Evolutionary conservation across 257 asterid genomes (phyloP).

Genomic region (Lycium ferocissimum): DNA sequence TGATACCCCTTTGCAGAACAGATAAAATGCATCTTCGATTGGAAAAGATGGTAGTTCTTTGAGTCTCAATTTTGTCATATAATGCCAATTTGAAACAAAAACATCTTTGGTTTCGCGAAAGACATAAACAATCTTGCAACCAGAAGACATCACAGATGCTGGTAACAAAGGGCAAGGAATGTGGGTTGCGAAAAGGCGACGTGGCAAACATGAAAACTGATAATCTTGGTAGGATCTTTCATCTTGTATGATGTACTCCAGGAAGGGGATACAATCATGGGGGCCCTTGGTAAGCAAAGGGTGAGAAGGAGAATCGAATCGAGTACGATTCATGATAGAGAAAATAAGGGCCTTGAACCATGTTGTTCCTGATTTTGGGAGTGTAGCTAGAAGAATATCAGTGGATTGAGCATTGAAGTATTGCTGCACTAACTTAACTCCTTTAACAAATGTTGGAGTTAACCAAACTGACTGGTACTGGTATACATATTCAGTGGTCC

Average conservation of each 20-base stretch:
- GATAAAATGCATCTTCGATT: neutral
- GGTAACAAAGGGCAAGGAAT: neutral
- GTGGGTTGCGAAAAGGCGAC: neutral
- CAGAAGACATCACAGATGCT: neutral
- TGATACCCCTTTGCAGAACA: neutral
- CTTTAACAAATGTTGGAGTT: neutral
- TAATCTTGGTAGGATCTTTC: neutral
- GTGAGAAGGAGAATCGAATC: neutral
- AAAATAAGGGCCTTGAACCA: neutral
- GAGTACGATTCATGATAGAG: neutral
- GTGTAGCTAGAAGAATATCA: neutral
- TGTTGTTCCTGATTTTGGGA: neutral
- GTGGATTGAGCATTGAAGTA: neutral
- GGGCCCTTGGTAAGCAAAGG: neutral
- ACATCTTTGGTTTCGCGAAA: neutral
- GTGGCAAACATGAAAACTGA: neutral
- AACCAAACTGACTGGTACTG: neutral
- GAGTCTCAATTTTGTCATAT: neutral
- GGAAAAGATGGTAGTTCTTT: neutral
- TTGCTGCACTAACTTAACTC: neutral
- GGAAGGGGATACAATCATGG: neutral
- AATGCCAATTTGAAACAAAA: neutral
- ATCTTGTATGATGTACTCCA: neutral
- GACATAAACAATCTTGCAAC: neutral
- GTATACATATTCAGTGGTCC: neutral